phyloP scores from a whole-genome alignment of 164 flowering plant genomes.

The Chimonanthus praecox region DNA sequence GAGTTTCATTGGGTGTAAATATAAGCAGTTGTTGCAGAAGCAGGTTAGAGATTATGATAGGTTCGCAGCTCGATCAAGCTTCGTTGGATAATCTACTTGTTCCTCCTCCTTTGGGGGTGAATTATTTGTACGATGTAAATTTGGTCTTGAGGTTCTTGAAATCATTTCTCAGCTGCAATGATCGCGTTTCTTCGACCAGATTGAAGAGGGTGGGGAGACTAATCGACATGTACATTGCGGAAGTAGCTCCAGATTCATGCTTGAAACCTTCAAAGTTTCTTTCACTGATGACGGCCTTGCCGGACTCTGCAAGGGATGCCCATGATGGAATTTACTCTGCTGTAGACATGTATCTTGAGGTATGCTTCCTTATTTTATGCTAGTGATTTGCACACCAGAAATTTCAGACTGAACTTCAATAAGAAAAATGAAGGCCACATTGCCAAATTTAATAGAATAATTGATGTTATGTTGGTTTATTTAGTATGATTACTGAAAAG shows the following conservation, averaged over 20 bases:
- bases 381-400: neutral
- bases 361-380: conserved; percentile 17
- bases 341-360: conserved; percentile 73
- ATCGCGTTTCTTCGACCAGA: conserved; percentile 18
- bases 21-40: conserved; percentile 33
- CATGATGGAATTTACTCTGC: conserved; percentile 60
- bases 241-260: conserved; percentile 69
- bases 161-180: conserved; percentile 34
- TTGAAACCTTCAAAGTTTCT: conserved; percentile 63
- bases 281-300: conserved; percentile 46
- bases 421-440: neutral
- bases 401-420: too few species aligned
- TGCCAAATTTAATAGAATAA: neutral
- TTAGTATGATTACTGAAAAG: neutral
- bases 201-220: conserved; percentile 47
- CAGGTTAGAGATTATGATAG: conserved; percentile 64
- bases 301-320: conserved; percentile 68
- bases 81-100: conserved; percentile 65
- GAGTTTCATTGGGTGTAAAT: conserved; percentile 32
- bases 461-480: neutral
- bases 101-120: conserved; percentile 46
- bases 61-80: conserved; percentile 63
- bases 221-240: conserved; percentile 58
- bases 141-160: conserved; percentile 59
- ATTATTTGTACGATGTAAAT: conserved; percentile 58